Base-by-base conservation (phyloP, 225 moss, liverwort and hornwort species). In the Physcomitrellopsis africana region DNA sequence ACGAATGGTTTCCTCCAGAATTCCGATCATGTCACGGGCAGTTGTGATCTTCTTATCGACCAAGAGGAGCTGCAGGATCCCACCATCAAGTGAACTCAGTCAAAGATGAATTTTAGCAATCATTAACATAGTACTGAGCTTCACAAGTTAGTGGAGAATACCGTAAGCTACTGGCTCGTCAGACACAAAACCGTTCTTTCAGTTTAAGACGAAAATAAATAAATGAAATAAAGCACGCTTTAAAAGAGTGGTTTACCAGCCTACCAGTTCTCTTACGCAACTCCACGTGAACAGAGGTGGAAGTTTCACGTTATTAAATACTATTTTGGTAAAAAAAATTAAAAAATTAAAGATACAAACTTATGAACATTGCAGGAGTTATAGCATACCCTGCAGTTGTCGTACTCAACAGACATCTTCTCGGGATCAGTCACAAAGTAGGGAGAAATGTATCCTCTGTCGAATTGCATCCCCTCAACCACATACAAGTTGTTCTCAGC, bases 391-490 rank as follows among this genome's bases (percentile, higher is more conserved):
- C 72, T 97, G 85, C 97, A 97, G 62, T 94, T 94, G 64, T 94
- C 93, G 20, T 93, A 97, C 76, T 94, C 96, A 22, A 97, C 86
- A 4, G 81, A 72, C 97, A 97, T 97, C 85, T 94, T 97, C 87
- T 97, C 97, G 10, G 97, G 87, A 61, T 97, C 97, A 0, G 97
- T 97, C 29, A 97, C 94, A 23, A 97, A 97, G 68, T 97, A 97
- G 7, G 97, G 97, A 12, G 97, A 97, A 67, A 97, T 94, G 77
- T 82, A 97, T 44, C 96, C 96, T 29, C 96, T 81, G 65, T 97
- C 96, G 37, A 97, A 97, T 60, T 97, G 96, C 96, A 97, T 97
- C 66, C 97, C 94, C 81, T 97, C 97, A 2, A 94, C 97, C 48
- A 97, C 92, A 62, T 97, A 97, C 70, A 97, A 61, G 56, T 3